Evolutionary conservation across 192 early-diverging fungal species (phyloP), one percentile per base, ranked within the genome.

Genomic region (Mortierella alpina): DNA sequence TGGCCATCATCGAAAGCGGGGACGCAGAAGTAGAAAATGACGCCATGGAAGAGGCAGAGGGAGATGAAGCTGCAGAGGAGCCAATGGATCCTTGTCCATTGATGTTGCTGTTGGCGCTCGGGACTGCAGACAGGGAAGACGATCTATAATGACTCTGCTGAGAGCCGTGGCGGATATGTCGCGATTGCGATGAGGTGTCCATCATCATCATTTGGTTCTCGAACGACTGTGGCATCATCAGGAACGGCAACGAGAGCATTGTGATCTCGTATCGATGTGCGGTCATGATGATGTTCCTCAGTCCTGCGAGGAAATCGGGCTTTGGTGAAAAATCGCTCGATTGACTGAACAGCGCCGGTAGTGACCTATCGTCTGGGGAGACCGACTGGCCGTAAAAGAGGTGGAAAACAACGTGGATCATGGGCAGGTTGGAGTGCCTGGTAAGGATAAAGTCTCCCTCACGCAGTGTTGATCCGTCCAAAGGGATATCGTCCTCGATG

Each of bases 391-490:
- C 86, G 59, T 93, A 85, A 52, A 95, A 83, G 52, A 95, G 73
- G 59, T 94, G 93, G 73, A 94, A 95, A 44, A 92, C 89, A 4
- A 92, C 86, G 64, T 95, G 93, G 20, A 88, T 81, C 57, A 90
- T 72, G 9, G 92, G 91, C 31, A 95, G 50, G 68, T 95, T 94
- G 20, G 92, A 93, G 74, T 95, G 94, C 40, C 85, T 68, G 14
- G 94, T 94, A 17, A 94, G 82, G 52, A 95, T 89, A 73, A 93
- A 92, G 56, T 93, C 90, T 9, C 92, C 90, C 79, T 71, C 66
- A 7, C 56, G 62, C 2, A 87, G 13, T 7, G 70, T 62, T 13
- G 69, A 71, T 47, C 73, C 83, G 44, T 73, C 72, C 22, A 72
- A 61, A 14, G 75, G 70, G 46, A 91, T 86, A 41, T 89, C 85